Evolutionary conservation across 2,329 filamentous ascomycete genomes (phyloP), one percentile per base, ranked within the genome.

Genomic region (Monosporascus sp.): DNA sequence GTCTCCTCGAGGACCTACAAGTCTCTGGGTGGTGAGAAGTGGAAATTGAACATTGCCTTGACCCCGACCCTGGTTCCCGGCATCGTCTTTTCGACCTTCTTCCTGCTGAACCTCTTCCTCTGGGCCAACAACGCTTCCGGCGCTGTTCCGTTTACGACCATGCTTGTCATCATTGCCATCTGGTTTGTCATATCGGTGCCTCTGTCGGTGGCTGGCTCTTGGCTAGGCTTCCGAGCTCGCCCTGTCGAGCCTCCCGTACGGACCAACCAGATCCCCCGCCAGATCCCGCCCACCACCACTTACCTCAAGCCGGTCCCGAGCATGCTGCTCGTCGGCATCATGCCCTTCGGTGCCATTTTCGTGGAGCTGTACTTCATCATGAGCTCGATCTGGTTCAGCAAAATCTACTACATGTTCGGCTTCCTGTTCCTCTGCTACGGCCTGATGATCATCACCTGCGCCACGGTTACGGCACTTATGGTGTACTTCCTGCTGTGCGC

Each of bases 321-420:
- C 59, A 93, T 96, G 82, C 80, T 97, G 17, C 81, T 97, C 22
- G 93, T 95, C 24, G 94, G 94, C 50, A 85, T 97, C 49, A 79
- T 97, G 25, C 94, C 94, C 0, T 99, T 99, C 65, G 91, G 89
- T 47, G 93, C 94, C 57, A 97, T 99, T 68, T 97, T 97, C 61
- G 92, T 97, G 47, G 94, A 99, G 75, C 84, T 99, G 2, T 97
- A 96, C 80, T 97, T 97, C 73, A 97, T 99, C 76, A 96, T 99
- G 90, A 96, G 87, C 74, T 96, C 90, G 25, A 93, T 99, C 68
- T 99, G 94, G 94, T 96, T 95, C 73, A 93, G 87, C 76, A 90
- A 94, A 73, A 94, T 99, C 60, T 99, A 99, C 79, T 99, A 99
- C 81, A 99, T 99, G 94, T 99, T 99, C 65, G 94, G 94, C 22